Conservation (phyloP, 2,329 filamentous ascomycete species). For the Colletotrichum eleusines region DNA sequence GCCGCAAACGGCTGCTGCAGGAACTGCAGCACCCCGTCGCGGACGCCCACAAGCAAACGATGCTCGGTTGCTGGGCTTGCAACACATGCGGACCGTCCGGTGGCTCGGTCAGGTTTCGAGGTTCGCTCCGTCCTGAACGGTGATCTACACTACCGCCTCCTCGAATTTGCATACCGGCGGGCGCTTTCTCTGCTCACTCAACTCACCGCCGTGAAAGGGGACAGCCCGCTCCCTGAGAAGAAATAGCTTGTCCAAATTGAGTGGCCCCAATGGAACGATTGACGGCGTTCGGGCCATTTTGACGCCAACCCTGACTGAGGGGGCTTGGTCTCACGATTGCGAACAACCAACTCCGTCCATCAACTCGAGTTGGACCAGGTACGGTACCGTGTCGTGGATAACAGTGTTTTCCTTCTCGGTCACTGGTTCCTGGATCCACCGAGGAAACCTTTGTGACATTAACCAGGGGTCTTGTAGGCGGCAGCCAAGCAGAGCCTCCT, state of each 20-base stretch:
- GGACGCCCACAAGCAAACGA: no score
- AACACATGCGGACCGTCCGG: neutral
- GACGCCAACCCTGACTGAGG: neutral
- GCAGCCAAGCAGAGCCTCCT: conserved; percentile 34
- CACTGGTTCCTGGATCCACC: neutral
- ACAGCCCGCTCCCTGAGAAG: neutral
- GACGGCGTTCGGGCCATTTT: conserved; percentile 4
- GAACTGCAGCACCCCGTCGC: no score
- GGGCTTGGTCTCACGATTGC: conserved; percentile 3
- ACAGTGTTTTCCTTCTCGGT: neutral
- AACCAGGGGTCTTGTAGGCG: conserved; percentile 7
- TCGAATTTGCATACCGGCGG: conserved; percentile 21
- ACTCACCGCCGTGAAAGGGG: neutral
- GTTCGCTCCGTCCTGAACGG: neutral
- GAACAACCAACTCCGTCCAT: neutral
- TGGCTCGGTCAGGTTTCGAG: neutral
- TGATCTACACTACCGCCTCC: neutral
- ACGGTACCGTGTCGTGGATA: neutral
- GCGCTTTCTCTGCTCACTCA: conserved; percentile 3
- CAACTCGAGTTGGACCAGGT: neutral
- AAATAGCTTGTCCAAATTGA: conserved; percentile 30
- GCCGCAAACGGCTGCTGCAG: no score
- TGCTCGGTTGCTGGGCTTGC: no score
- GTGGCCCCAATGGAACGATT: conserved; percentile 12
- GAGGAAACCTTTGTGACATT: neutral